Evolutionary conservation across 2,329 filamentous ascomycete genomes (phyloP).

Genomic region (Fusarium begoniae): DNA sequence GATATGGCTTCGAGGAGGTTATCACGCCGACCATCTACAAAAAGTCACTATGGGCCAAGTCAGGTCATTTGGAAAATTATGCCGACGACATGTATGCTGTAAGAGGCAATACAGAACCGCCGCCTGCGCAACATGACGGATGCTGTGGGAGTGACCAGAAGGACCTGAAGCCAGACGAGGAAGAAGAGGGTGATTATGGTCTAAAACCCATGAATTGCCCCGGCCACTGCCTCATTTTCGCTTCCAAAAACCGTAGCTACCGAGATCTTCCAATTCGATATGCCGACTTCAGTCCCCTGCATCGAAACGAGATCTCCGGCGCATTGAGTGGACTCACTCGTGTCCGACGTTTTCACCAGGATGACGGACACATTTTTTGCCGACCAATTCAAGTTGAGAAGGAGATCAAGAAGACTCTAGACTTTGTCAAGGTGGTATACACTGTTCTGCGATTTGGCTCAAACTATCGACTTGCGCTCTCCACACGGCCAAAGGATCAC

Average conservation of each 20-base stretch:
- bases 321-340: slow-evolving; percentile 83
- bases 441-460: slow-evolving; percentile 71
- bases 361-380: slow-evolving; percentile 92
- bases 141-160: slow-evolving; percentile 47
- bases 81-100: slow-evolving; percentile 93
- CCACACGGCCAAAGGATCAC: slow-evolving; percentile 78
- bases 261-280: slow-evolving; percentile 84
- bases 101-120: slow-evolving; percentile 56
- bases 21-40: slow-evolving; percentile 93
- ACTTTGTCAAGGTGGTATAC: slow-evolving; percentile 79
- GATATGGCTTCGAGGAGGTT: slow-evolving; percentile 88
- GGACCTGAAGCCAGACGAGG: slow-evolving; percentile 52
- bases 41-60: slow-evolving; percentile 84
- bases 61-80: slow-evolving; percentile 89
- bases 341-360: slow-evolving; percentile 87
- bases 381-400: slow-evolving; percentile 76
- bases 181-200: slow-evolving; percentile 77
- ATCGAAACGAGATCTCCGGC: slow-evolving; percentile 86
- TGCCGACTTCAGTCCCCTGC: slow-evolving; percentile 88
- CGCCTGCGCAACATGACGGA: slow-evolving; percentile 13
- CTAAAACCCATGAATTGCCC: slow-evolving; percentile 96
- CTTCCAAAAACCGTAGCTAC: slow-evolving; percentile 76
- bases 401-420: slow-evolving; percentile 78
- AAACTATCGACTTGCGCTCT: slow-evolving; percentile 79
- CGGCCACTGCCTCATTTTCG: slow-evolving; percentile 86